Conservation (phyloP, 2,329 filamentous ascomycete genomes). For the Cephalotrichum gorgonifer region DNA sequence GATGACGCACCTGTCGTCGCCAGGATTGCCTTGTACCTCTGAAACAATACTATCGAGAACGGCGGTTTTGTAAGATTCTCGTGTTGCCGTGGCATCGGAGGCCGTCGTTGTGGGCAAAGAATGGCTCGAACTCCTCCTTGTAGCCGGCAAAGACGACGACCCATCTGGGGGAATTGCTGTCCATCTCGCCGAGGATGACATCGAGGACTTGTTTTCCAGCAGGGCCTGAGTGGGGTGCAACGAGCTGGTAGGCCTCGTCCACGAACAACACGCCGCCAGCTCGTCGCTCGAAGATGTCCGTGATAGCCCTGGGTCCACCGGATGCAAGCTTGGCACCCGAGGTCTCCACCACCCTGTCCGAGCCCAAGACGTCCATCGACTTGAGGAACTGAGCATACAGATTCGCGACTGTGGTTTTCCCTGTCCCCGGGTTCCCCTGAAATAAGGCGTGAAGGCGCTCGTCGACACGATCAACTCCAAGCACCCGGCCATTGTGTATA, state of each 20-base stretch:
- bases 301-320: conserved; percentile 43
- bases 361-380: conserved; percentile 50
- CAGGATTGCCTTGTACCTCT: conserved; percentile 58
- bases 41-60: conserved; percentile 67
- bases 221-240: conserved; percentile 38
- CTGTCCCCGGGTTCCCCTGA: conserved; percentile 67
- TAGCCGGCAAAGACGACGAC: conserved; percentile 68
- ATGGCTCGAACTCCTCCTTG: conserved; percentile 62
- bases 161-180: conserved; percentile 59
- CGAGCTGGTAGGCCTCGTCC: conserved; percentile 69
- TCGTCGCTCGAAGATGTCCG: conserved; percentile 32
- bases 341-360: conserved; percentile 50
- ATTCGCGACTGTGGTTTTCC: conserved; percentile 68
- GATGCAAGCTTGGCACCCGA: conserved; percentile 55
- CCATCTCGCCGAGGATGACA: conserved; percentile 60
- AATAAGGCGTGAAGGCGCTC: conserved; percentile 46
- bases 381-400: conserved; percentile 58
- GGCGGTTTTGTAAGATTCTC: conserved; percentile 43
- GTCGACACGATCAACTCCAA: conserved; percentile 32
- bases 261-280: conserved; percentile 59
- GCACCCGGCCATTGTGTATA: neutral
- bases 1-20: conserved; percentile 63
- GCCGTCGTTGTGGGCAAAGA: conserved; percentile 65
- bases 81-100: conserved; percentile 6
- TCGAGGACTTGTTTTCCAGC: conserved; percentile 57